Conservation (phyloP, 2,329 filamentous ascomycete genomes). For the Blumeria graminis region DNA sequence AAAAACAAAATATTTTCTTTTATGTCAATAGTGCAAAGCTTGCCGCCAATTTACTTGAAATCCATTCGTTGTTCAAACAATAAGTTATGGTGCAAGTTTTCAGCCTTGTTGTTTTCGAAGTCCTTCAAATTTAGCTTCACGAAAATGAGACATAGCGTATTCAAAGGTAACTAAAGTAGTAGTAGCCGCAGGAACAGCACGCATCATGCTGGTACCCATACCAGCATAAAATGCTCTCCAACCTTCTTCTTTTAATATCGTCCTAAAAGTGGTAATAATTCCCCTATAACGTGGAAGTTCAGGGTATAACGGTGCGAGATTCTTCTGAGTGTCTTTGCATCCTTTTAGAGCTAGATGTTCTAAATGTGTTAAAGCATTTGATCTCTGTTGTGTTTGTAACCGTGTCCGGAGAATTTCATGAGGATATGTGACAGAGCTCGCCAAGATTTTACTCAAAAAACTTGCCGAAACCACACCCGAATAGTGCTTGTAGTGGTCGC, state of each 20-base stretch:
- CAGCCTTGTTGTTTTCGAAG: slow-evolving; percentile 6
- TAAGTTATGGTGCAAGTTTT: background rate
- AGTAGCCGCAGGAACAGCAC: slow-evolving; percentile 81
- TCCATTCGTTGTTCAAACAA: background rate
- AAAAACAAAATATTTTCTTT: background rate
- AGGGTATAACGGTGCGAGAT: slow-evolving; percentile 4
- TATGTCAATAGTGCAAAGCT: background rate
- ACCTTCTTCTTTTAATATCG: slow-evolving; percentile 73
- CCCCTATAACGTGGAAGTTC: slow-evolving; percentile 39
- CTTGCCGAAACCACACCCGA: slow-evolving; percentile 68
- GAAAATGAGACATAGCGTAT: slow-evolving; percentile 25
- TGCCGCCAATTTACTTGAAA: background rate
- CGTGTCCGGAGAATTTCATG: slow-evolving; percentile 90
- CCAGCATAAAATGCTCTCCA: slow-evolving; percentile 95
- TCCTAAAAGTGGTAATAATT: slow-evolving; percentile 56
- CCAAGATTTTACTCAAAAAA: slow-evolving; percentile 80
- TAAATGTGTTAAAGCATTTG: slow-evolving; percentile 25
- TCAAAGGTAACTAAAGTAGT: slow-evolving; percentile 97
- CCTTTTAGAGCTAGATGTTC: slow-evolving; percentile 26
- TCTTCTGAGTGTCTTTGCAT: slow-evolving; percentile 10
- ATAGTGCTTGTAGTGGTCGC: slow-evolving; percentile 45
- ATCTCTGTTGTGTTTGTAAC: slow-evolving; percentile 75
- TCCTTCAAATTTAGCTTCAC: slow-evolving; percentile 11
- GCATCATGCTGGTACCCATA: slow-evolving; percentile 92
- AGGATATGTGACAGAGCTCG: slow-evolving; percentile 86